phyloP scores from a whole-genome alignment of 352 stramenopile genomes.

The Aphanomyces astaci region DNA sequence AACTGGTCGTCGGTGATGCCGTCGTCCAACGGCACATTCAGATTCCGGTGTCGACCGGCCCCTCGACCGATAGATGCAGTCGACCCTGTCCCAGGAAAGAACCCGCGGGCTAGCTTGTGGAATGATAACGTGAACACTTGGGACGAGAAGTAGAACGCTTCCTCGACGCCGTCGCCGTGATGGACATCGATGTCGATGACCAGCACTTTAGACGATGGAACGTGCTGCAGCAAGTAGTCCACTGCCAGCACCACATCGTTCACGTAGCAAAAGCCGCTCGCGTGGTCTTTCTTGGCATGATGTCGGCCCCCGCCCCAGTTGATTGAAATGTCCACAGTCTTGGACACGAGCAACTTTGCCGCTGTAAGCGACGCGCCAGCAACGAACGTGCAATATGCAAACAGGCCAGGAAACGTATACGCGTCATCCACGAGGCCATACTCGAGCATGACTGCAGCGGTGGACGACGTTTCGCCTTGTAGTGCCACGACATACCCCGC shows the following conservation, averaged over 20 bases:
- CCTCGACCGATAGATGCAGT: slow-evolving; percentile 27
- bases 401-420: slow-evolving; percentile 42
- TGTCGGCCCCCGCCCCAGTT: slow-evolving; percentile 56
- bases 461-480: not conserved
- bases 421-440: slow-evolving; percentile 61
- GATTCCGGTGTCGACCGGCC: slow-evolving; percentile 35
- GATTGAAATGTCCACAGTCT: slow-evolving; percentile 26
- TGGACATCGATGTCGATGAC: slow-evolving; percentile 57
- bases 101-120: slow-evolving; percentile 37
- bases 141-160: slow-evolving; percentile 47
- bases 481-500: slow-evolving; percentile 35
- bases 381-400: slow-evolving; percentile 52
- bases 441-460: slow-evolving; percentile 20
- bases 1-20: slow-evolving; percentile 52
- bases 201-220: slow-evolving; percentile 27
- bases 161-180: slow-evolving; percentile 49
- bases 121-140: slow-evolving; percentile 49
- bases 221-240: slow-evolving; percentile 25
- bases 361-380: slow-evolving; percentile 52
- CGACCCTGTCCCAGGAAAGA: slow-evolving; percentile 43
- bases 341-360: slow-evolving; percentile 34
- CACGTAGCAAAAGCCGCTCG: slow-evolving; percentile 68
- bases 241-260: slow-evolving; percentile 60
- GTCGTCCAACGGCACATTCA: slow-evolving; percentile 56
- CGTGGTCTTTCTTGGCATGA: slow-evolving; percentile 45